Base-by-base conservation (phyloP, 179 eudicot genomes). In the Dionaea muscipula region DNA sequence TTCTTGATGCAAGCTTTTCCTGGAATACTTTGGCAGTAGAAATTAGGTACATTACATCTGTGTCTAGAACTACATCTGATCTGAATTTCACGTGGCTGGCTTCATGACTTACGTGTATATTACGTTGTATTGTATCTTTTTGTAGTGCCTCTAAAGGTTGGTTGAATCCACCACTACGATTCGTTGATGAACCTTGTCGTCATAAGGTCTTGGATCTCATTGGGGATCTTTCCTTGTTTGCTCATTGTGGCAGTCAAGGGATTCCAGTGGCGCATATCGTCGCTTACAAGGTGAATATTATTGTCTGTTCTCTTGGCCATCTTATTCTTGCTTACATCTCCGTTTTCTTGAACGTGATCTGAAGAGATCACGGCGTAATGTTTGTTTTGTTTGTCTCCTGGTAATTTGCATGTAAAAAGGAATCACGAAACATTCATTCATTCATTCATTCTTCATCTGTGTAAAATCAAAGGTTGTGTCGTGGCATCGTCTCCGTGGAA, bases 181-280 rank as follows among this genome's bases (percentile, higher is more conserved):
- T 76, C 56, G 55, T 44, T 23, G 73, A 91, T 47, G 98, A 91
- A 61, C 89, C 98, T 22, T 91, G 98, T 63, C 82, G 98, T 28
- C 98, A 91, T 58, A 91, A 91, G 72, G 81, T 84, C 51, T 64
- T 91, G 63, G 98, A 91, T 78, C 84, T 91, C 68, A 82, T 91
- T 49, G 98, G 98, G 26, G 98, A 91, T 70, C 69, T 91, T 57
- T 87, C 98, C 58, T 62, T 84, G 46, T 71, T 82, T 60, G 98
- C 96, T 36, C 71, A 64, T 28, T 62, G 57, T 56, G 98, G 98
- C 27, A 87, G 73, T 75, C 98, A 88, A 79, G 98, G 98, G 45
- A 75, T 91, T 73, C 94, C 90, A 9, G 59, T 84, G 46, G 96
- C 93, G 49, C 82, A 84, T 52, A 70, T 84, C 45, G 65, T 87